Percentiles rank a stretch among this genome's conserved stretches.
These are phyloP conservation scores for Colletotrichum australisinense DNA, from an alignment of 2,329 filamentous ascomycete species.

Conservation along the genomic window DNA sequence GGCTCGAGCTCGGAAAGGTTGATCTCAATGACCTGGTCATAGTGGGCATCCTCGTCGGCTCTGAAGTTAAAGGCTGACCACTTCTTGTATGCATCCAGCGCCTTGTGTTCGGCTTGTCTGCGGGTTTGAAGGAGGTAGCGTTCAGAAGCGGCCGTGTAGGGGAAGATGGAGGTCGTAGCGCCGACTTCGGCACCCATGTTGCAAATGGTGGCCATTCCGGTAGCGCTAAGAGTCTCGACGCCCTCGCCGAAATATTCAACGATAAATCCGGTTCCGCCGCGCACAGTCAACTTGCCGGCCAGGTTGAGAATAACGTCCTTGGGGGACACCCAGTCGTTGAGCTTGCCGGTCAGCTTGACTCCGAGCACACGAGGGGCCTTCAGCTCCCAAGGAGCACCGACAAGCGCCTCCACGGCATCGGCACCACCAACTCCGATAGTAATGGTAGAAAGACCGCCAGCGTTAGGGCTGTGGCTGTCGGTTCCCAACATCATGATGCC, in stretches of 20 bases:
- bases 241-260: constrained; percentile 95
- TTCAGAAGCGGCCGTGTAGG: constrained; percentile 85
- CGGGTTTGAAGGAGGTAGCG: constrained; percentile 90
- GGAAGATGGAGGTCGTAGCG: constrained; percentile 96
- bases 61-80: constrained; percentile 58
- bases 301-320: constrained; percentile 96
- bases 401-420: constrained; percentile 95
- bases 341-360: constrained; percentile 83
- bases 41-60: constrained; percentile 85
- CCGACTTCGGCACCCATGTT: constrained; percentile 95
- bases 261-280: constrained; percentile 92
- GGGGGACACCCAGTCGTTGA: constrained; percentile 91
- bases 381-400: constrained; percentile 96
- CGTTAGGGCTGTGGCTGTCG: constrained; percentile 97
- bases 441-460: constrained; percentile 91
- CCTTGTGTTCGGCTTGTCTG: constrained; percentile 56
- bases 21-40: constrained; percentile 92
- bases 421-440: constrained; percentile 98
- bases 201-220: constrained; percentile 91
- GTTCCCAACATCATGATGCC: constrained; percentile 99
- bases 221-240: constrained; percentile 88
- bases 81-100: constrained; percentile 33
- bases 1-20: constrained; percentile 91
- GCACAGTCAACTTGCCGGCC: constrained; percentile 89
- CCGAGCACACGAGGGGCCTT: constrained; percentile 93